Evolutionary conservation across 345 rosid genomes (phyloP).

Genomic region (Aquilaria sinensis): DNA sequence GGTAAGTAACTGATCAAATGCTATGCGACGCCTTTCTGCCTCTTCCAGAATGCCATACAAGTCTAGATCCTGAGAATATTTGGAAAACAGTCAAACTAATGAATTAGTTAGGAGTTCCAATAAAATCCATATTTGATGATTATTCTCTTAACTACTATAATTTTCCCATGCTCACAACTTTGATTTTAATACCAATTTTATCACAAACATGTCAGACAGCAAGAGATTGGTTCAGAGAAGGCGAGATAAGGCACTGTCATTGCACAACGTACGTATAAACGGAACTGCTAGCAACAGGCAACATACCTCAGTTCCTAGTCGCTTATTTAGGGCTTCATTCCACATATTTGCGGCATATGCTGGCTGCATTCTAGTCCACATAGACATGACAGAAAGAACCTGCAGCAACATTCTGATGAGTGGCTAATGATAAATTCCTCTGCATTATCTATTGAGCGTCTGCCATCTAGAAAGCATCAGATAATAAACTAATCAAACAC

Average conservation of each 20-base stretch:
- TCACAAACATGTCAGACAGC: background rate
- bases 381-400: slow-evolving; percentile 99
- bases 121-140: slow-evolving; percentile 2
- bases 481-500: background rate
- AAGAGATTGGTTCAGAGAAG: background rate
- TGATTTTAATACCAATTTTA: background rate
- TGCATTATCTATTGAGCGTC: too few relatives aligned
- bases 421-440: too few relatives aligned
- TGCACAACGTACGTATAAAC: background rate
- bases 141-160: background rate
- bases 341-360: slow-evolving; percentile 98
- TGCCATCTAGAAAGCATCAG: too few relatives aligned
- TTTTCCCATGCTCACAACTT: too few relatives aligned
- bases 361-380: slow-evolving; percentile 97
- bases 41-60: slow-evolving; percentile 67
- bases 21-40: slow-evolving; percentile 71
- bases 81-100: too few relatives aligned
- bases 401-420: slow-evolving; percentile 21
- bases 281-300: background rate
- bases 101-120: too few relatives aligned
- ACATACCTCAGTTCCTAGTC: slow-evolving; percentile 86
- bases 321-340: slow-evolving; percentile 97
- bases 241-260: background rate
- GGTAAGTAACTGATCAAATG: slow-evolving; percentile 81
- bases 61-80: slow-evolving; percentile 58